Evolutionary conservation across 2,329 filamentous ascomycete species (phyloP).

Genomic region (Helotiales sp.): DNA sequence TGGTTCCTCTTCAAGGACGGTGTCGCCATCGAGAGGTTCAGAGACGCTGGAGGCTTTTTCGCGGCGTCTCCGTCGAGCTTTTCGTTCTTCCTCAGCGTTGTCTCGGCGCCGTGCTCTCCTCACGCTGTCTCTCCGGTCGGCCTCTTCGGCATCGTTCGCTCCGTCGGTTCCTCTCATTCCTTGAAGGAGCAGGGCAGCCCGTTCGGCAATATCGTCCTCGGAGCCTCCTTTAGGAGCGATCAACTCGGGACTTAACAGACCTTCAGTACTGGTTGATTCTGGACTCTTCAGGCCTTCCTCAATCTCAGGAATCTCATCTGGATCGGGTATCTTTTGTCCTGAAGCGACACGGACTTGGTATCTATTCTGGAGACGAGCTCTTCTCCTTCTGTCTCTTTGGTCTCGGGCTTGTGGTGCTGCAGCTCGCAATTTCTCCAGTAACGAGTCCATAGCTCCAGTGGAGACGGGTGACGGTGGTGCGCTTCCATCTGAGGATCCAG

Average conservation of each 20-base stretch:
- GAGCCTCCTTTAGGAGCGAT: constrained; percentile 35
- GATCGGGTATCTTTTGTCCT: constrained; percentile 84
- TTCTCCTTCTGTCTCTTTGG: constrained; percentile 83
- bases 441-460: constrained; percentile 92
- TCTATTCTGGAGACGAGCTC: constrained; percentile 86
- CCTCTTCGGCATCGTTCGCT: constrained; percentile 57
- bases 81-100: constrained; percentile 79
- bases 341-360: constrained; percentile 90
- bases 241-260: constrained; percentile 34
- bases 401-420: constrained; percentile 90
- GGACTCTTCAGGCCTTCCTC: constrained; percentile 61
- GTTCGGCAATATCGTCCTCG: constrained; percentile 77
- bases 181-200: constrained; percentile 82
- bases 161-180: constrained; percentile 72
- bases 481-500: constrained; percentile 46
- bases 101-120: constrained; percentile 62
- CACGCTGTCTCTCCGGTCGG: constrained; percentile 62
- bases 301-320: constrained; percentile 64
- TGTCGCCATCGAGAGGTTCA: constrained; percentile 21
- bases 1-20: constrained; percentile 14
- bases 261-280: constrained; percentile 45
- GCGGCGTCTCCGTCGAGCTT: constrained; percentile 67
- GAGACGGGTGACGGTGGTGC: constrained; percentile 69
- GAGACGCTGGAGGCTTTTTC: constrained; percentile 57
- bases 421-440: constrained; percentile 92